Base-by-base conservation (phyloP, 2,329 filamentous ascomycete genomes). In the Teratosphaeria destructans region DNA sequence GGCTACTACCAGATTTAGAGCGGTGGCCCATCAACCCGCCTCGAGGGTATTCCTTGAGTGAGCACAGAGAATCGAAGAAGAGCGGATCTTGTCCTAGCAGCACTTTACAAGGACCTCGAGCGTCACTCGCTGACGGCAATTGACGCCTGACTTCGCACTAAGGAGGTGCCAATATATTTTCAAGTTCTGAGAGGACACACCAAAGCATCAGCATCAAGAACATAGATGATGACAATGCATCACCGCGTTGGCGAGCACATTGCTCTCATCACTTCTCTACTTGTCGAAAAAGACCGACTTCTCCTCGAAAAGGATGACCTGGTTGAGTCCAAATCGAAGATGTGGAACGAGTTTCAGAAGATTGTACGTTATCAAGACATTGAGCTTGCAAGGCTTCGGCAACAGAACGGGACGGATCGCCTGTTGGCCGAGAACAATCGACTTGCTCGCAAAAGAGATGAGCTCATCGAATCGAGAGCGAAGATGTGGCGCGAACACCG, bases 351-450 rank as follows among this genome's bases (percentile, higher is more conserved):
- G 26, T 19, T 57, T 35, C 54, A 60, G n/a, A 37, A 54, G 43
- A 56, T 61, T 3, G 5, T 61, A 7, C 57, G 53, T 16, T 52
- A 61, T 32, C 52, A 58, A 27, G 53, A 49, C n/a, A 43, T 12
- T 26, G 10, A 35, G 52, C 27, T 54, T 12, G 52, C 43, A 16
- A 49, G n/a, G 43, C 43, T 49, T 11, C n/a, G 43, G 43, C 16
- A 49, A 3, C 43, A 19, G 16, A 49, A n/a, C 10, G 10, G 19
- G 26, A 58, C 60, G n/a, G 47, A 49, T 19, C 54, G 55, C 10
- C 52, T 63, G 1, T n/a, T 60, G 35, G 32, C 59, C 14, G 61
- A 56, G 57, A 62, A 63, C 47, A 57, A 63, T 39, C 59, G 57
- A 2, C 56, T 59, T 34, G 35, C 59, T 14, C 16, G 16, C 3